Conservation (phyloP, 148 eudicot species). For the Nepenthes gracilis region DNA sequence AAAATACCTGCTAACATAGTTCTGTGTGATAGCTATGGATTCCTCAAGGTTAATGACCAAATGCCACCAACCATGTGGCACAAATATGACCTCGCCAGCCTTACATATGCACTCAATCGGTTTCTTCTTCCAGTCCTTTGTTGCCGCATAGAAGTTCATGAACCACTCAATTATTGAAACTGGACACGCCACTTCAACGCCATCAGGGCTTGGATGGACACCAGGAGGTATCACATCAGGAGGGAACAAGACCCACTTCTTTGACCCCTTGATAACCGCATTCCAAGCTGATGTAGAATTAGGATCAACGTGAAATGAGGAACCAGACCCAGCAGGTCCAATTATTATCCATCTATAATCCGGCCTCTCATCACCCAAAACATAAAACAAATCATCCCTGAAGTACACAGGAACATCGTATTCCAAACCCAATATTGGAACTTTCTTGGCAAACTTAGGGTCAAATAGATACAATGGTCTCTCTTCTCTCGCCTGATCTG, state of each 20-base stretch:
- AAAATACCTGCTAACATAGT: constrained; percentile 88
- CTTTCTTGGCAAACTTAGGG: constrained; percentile 77
- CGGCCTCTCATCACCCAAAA: constrained; percentile 83
- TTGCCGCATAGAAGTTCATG: constrained; percentile 83
- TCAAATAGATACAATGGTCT: constrained; percentile 95
- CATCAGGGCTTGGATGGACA: constrained; percentile 96
- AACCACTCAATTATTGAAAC: constrained; percentile 98
- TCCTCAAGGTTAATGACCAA: constrained; percentile 92
- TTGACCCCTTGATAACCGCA: constrained; percentile 89
- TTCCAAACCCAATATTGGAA: constrained; percentile 46
- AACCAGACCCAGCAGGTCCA: constrained; percentile 94
- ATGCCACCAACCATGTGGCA: constrained; percentile 99
- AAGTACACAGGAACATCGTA: constrained; percentile 81
- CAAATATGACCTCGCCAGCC: constrained; percentile 93
- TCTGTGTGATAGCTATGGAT: constrained; percentile 95
- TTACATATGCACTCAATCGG: constrained; percentile 92
- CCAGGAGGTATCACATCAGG: constrained; percentile 96
- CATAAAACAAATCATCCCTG: constrained; percentile 78
- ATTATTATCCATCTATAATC: constrained; percentile 96
- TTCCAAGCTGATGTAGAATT: constrained; percentile 99
- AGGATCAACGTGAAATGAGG: constrained; percentile 96
- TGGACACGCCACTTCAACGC: constrained; percentile 92
- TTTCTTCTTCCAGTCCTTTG: constrained; percentile 66
- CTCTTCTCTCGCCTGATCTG: constrained; percentile 71
- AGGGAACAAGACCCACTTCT: constrained; percentile 94